Conservation (phyloP, 768 basidiomycete genomes). For the Dacryopinax primogenitus region DNA sequence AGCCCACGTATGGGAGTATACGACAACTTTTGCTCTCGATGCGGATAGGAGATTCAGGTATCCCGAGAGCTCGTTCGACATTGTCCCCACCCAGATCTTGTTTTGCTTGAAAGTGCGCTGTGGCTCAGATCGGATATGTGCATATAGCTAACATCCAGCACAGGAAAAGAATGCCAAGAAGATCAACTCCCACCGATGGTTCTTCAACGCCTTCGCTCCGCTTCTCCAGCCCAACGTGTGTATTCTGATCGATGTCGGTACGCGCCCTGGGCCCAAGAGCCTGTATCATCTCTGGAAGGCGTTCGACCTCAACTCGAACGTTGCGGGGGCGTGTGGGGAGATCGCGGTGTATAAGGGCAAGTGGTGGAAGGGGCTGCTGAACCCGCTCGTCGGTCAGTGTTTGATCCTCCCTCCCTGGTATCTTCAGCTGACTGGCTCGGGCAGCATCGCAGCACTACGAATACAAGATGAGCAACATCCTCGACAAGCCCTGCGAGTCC, state of each 20-base stretch:
- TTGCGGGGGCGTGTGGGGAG: constrained; percentile 95
- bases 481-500: constrained; percentile 82
- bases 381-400: constrained; percentile 58
- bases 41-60: constrained; percentile 27
- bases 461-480: constrained; percentile 89
- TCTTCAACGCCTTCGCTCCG: constrained; percentile 85
- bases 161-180: constrained; percentile 95
- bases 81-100: constrained; percentile 88
- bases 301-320: constrained; percentile 81
- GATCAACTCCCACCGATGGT: constrained; percentile 95
- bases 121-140: neutral
- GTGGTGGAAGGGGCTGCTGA: constrained; percentile 66
- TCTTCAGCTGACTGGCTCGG: constrained; percentile 54
- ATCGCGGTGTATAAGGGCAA: constrained; percentile 86
- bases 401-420: constrained; percentile 40
- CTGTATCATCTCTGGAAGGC: constrained; percentile 94
- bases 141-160: constrained; percentile 26
- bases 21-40: constrained; percentile 28
- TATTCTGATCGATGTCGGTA: constrained; percentile 87
- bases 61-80: constrained; percentile 23
- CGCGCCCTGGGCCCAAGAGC: constrained; percentile 73
- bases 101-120: constrained; percentile 30
- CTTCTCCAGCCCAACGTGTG: constrained; percentile 83
- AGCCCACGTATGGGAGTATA: constrained; percentile 74
- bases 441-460: constrained; percentile 94